A percentile compares a stretch with the other conserved stretches of the same genome.
Conservation (phyloP, 176 grass and related monocot species). For the Hordeum vulgare region MorexV3_pseudomolecules_assembly NC_058522.1:7493385-7493884, state of each 20-base stretch:
- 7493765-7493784: constrained; percentile 43
- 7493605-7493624: constrained; percentile 48
- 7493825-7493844: constrained; percentile 45
- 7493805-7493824: constrained; percentile 3
- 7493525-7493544: background rate
- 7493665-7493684: background rate
- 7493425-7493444: background rate
- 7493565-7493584: background rate
- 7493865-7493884: constrained; percentile 51
- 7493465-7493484: background rate
- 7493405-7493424: background rate
- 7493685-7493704: background rate
- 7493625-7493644: constrained; percentile 56
- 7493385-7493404: background rate
- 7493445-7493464: background rate
- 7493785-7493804: background rate
- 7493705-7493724: background rate
- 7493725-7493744: constrained; percentile 39
- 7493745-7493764: constrained; percentile 36
- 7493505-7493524: background rate
- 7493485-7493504: background rate
- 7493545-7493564: background rate
- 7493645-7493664: constrained; percentile 45
- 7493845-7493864: constrained; percentile 66
- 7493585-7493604: background rate